phyloP scores from a whole-genome alignment of 345 rosid genomes.

The Euphorbia pulcherrima region DNA sequence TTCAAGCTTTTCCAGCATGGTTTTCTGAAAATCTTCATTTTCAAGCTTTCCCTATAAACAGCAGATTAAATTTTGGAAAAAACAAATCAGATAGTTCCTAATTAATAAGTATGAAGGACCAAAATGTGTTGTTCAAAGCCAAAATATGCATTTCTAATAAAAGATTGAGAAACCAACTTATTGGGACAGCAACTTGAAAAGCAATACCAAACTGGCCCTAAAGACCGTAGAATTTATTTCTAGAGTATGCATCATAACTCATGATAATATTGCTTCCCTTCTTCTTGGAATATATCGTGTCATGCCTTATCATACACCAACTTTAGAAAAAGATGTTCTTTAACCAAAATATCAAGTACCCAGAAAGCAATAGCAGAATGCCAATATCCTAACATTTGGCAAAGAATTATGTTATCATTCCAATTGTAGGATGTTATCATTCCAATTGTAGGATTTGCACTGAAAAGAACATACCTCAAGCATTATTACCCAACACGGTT shows the following conservation, averaged over 20 bases:
- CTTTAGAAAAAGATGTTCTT: background rate
- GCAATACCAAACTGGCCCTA: too few species aligned
- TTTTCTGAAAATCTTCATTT: too few species aligned
- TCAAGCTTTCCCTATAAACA: too few species aligned
- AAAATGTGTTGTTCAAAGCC: too few species aligned
- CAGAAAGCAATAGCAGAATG: background rate
- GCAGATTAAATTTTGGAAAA: too few species aligned
- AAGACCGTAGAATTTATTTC: background rate
- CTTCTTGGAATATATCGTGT: background rate
- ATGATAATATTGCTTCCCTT: slow-evolving; percentile 10
- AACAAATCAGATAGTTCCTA: too few species aligned
- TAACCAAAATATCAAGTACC: background rate
- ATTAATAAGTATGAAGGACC: too few species aligned
- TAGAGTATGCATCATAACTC: background rate
- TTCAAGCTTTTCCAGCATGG: too few species aligned
- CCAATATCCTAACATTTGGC: background rate
- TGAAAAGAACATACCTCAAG: slow-evolving; percentile 63
- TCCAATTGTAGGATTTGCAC: slow-evolving; percentile 5
- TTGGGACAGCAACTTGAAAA: too few species aligned
- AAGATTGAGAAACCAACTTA: too few species aligned
- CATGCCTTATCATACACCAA: slow-evolving; percentile 10
- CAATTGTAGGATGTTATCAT: slow-evolving; percentile 8
- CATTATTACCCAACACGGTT: slow-evolving; percentile 95
- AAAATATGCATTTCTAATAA: too few species aligned
- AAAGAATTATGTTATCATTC: slow-evolving; percentile 7